These are phyloP conservation scores for Naganishia sp. DNA, from an alignment of 1,284 basidiomycete genomes.

Conservation along the genomic window DNA sequence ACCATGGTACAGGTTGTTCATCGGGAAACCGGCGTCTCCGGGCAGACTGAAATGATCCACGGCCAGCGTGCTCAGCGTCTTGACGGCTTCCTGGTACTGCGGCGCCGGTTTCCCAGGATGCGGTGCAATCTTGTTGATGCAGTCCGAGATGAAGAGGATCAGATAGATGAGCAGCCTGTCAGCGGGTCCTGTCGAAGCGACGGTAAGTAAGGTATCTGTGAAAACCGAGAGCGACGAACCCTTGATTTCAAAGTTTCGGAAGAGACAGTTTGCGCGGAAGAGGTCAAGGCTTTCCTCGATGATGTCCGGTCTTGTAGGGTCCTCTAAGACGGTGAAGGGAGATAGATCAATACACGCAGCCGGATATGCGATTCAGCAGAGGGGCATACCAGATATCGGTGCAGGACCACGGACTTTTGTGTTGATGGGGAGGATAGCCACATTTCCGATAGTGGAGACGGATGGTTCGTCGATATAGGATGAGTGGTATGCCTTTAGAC, in stretches of 20 bases:
- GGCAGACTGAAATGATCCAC: constrained; percentile 92
- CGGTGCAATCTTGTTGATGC: constrained; percentile 81
- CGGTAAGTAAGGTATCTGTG: neutral
- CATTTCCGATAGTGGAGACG: constrained; percentile 81
- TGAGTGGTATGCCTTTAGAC: constrained; percentile 87
- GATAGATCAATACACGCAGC: constrained; percentile 1
- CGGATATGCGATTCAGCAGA: constrained; percentile 22
- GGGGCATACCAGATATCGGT: constrained; percentile 66
- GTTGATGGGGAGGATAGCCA: constrained; percentile 85
- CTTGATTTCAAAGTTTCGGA: constrained; percentile 99
- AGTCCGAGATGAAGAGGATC: constrained; percentile 97
- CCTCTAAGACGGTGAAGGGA: constrained; percentile 57
- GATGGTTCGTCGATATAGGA: constrained; percentile 85
- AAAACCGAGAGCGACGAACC: constrained; percentile 47
- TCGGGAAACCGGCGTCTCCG: constrained; percentile 90
- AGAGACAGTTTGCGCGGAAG: constrained; percentile 98
- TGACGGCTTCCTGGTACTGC: constrained; percentile 80
- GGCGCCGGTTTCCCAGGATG: constrained; percentile 55
- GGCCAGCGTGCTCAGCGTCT: constrained; percentile 84
- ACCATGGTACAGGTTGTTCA: constrained; percentile 88
- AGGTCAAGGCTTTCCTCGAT: constrained; percentile 95
- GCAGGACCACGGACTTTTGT: constrained; percentile 90
- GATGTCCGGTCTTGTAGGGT: constrained; percentile 79
- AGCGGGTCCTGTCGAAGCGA: constrained; percentile 64
- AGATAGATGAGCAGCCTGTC: constrained; percentile 96